phyloP scores from a whole-genome alignment of 257 asterid genomes.

The Scutellaria baicalensis region DNA sequence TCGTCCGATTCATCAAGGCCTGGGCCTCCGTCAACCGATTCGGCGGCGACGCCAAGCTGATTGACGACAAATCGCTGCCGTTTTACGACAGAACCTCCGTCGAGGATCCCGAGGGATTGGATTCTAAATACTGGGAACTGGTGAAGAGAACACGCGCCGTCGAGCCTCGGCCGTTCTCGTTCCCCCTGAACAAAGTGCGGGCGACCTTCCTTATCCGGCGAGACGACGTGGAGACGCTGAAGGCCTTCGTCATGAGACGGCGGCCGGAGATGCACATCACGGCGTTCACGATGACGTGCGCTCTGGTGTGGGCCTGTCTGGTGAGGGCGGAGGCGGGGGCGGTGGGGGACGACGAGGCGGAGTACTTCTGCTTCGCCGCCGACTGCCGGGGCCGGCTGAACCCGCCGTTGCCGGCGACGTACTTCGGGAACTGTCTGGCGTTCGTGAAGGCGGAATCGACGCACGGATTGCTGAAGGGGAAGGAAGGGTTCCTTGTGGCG shows the following conservation, averaged over 20 bases:
- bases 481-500: conserved; percentile 24
- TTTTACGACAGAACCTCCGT: conserved; percentile 30
- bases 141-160: conserved; percentile 4
- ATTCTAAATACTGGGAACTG: conserved; percentile 15
- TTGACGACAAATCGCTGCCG: conserved; percentile 25
- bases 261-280: conserved; percentile 29
- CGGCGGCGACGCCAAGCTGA: conserved; percentile 23
- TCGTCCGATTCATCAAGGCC: conserved; percentile 28
- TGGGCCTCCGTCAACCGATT: conserved; percentile 35
- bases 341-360: conserved; percentile 22
- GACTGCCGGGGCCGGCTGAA: conserved; percentile 32
- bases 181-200: conserved; percentile 27
- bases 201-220: conserved; percentile 25
- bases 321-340: conserved; percentile 21
- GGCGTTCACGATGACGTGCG: conserved; percentile 33
- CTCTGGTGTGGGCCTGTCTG: conserved; percentile 32
- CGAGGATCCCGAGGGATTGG: conserved; percentile 23
- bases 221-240: conserved; percentile 28
- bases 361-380: conserved; percentile 28
- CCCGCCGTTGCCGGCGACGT: conserved; percentile 29
- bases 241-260: conserved; percentile 4
- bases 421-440: conserved; percentile 33
- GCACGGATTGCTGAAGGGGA: conserved; percentile 14
- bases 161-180: conserved; percentile 12
- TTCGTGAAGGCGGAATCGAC: conserved; percentile 18